Evolutionary conservation across 345 rosid species (phyloP).

Genomic region (Diplotaxis tenuifolia): DNA sequence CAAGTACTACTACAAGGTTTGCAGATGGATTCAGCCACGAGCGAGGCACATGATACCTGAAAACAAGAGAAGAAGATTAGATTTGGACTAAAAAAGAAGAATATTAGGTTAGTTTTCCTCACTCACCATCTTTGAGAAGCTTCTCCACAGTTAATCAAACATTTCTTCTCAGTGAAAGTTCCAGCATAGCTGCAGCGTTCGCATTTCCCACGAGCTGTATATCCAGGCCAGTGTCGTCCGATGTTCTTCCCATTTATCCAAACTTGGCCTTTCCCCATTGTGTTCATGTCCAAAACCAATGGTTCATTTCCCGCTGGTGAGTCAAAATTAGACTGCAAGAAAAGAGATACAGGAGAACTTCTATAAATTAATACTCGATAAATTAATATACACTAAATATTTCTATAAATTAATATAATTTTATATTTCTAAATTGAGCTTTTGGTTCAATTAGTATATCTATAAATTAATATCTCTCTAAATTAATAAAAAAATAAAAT

Average conservation of each 20-base stretch:
- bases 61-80: background rate
- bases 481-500: too few relatives aligned
- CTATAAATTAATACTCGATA: too few relatives aligned
- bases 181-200: slow-evolving; percentile 28
- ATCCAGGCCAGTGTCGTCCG: slow-evolving; percentile 37
- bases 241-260: slow-evolving; percentile 35
- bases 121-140: slow-evolving; percentile 91
- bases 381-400: too few relatives aligned
- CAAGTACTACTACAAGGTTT: slow-evolving; percentile 76
- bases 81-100: background rate
- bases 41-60: slow-evolving; percentile 88
- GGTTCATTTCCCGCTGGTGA: slow-evolving; percentile 25
- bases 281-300: slow-evolving; percentile 37
- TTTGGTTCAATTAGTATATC: too few relatives aligned
- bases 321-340: slow-evolving; percentile 31
- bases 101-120: background rate
- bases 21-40: slow-evolving; percentile 86
- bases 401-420: too few relatives aligned
- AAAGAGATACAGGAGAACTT: too few relatives aligned
- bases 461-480: too few relatives aligned
- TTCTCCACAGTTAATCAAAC: slow-evolving; percentile 69
- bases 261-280: slow-evolving; percentile 36
- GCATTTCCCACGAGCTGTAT: slow-evolving; percentile 29
- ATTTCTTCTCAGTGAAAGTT: slow-evolving; percentile 23
- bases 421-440: too few relatives aligned